Evolutionary conservation across 2,329 filamentous ascomycete species (phyloP).

Genomic region (Neocucurbitaria cava): DNA sequence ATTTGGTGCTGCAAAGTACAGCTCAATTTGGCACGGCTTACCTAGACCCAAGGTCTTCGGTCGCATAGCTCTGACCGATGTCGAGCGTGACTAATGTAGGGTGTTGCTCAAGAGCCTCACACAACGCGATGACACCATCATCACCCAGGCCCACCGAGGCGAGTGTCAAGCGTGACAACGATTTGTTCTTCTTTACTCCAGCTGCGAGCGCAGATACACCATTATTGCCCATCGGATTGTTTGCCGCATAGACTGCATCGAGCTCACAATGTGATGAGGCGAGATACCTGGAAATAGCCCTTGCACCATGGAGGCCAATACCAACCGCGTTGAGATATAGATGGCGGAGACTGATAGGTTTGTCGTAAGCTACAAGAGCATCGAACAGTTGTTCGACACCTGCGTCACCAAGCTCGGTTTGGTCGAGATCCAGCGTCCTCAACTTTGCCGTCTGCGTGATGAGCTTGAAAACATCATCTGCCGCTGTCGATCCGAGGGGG

Average conservation of each 20-base stretch:
- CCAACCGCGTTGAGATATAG: constrained; percentile 46
- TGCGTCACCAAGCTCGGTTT: constrained; percentile 59
- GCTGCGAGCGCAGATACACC: constrained; percentile 28
- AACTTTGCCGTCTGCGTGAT: constrained; percentile 54
- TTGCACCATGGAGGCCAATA: constrained; percentile 29
- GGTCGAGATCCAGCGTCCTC: constrained; percentile 61
- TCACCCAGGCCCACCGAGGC: constrained; percentile 56
- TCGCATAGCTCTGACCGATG: constrained; percentile 57
- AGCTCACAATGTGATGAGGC: constrained; percentile 32
- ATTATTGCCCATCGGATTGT: constrained; percentile 42
- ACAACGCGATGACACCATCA: constrained; percentile 49
- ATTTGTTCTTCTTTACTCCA: constrained; percentile 29
- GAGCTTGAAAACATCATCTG: constrained; percentile 53
- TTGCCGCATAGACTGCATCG: constrained; percentile 40
- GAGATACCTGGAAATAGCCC: constrained; percentile 36
- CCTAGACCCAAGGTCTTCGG: constrained; percentile 47
- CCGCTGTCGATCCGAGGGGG: constrained; percentile 53
- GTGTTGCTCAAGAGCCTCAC: constrained; percentile 47
- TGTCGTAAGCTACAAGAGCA: constrained; percentile 44
- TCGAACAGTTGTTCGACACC: constrained; percentile 56
- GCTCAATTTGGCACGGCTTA: constrained; percentile 5
- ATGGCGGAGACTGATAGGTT: constrained; percentile 31
- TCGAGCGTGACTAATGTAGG: constrained; percentile 51
- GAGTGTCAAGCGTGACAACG: constrained; percentile 43
- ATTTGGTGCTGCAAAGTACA: background rate